These are phyloP conservation scores for Colletotrichum scovillei DNA, from an alignment of 2,329 filamentous ascomycete genomes.

Conservation along the genomic window DNA sequence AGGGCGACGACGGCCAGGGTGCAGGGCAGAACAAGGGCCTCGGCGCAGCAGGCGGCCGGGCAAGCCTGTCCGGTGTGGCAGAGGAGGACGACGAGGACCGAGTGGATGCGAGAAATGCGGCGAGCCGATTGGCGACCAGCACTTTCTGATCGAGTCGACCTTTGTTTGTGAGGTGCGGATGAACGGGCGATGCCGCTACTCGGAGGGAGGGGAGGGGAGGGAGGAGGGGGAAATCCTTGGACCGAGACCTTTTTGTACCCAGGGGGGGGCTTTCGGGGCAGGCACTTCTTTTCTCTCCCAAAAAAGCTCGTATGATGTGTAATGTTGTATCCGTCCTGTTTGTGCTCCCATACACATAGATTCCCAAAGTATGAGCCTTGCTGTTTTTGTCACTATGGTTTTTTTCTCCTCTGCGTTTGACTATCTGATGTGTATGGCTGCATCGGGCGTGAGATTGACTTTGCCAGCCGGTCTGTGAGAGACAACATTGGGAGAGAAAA, in stretches of 20 bases:
- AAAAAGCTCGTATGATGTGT: constrained; percentile 31
- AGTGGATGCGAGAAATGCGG: constrained; percentile 94
- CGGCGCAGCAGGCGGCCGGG: constrained; percentile 53
- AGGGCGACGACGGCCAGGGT: constrained; percentile 55
- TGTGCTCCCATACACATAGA: constrained; percentile 34
- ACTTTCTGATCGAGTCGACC: constrained; percentile 73
- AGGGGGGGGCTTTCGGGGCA: not conserved
- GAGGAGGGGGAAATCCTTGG: not conserved
- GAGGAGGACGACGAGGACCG: constrained; percentile 94
- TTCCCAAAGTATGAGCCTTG: constrained; percentile 36
- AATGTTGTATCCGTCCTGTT: constrained; percentile 33
- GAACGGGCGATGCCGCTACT: constrained; percentile 10
- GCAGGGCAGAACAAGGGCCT: constrained; percentile 47
- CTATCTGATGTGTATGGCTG: no score
- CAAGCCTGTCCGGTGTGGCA: constrained; percentile 68
- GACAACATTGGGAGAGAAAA: no score
- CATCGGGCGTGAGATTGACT: not conserved
- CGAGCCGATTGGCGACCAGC: constrained; percentile 91
- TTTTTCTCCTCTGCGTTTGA: not conserved
- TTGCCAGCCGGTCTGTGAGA: not conserved
- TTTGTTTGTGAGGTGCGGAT: constrained; percentile 12
- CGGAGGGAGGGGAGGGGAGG: not conserved
- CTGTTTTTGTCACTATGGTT: not conserved
- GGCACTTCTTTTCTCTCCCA: not conserved
- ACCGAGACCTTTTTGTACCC: constrained; percentile 7